These are phyloP conservation scores for Fistulinella prunicolor DNA, from an alignment of 768 basidiomycete genomes.

Conservation along the genomic window DNA sequence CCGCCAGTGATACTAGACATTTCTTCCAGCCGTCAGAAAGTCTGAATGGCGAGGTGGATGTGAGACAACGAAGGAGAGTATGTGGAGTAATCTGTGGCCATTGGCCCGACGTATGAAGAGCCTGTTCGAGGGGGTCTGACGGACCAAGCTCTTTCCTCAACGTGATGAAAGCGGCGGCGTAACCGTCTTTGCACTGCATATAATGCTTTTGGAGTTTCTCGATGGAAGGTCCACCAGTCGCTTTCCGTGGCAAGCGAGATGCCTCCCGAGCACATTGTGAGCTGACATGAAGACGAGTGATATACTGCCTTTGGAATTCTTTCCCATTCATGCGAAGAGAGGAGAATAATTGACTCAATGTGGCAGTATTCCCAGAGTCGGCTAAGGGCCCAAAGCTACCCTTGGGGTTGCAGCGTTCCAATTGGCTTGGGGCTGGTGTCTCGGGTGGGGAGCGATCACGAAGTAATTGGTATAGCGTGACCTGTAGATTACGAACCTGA, in stretches of 20 bases:
- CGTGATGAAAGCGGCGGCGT: not conserved
- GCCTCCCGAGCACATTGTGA: not conserved
- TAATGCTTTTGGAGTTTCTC: not conserved
- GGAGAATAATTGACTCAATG: not conserved
- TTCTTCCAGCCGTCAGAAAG: not conserved
- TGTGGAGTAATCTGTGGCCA: conserved; percentile 10
- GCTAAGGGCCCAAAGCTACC: not conserved
- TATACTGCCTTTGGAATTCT: not conserved
- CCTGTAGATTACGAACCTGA: not conserved
- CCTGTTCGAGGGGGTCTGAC: conserved; percentile 1
- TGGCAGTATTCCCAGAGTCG: not conserved
- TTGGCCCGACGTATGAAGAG: conserved; percentile 9
- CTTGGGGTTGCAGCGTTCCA: no score
- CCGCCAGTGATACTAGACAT: conserved; percentile 27
- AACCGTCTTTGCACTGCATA: not conserved
- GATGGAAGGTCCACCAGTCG: not conserved
- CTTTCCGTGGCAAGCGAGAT: not conserved
- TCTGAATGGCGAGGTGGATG: conserved; percentile 10
- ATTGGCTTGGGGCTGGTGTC: not conserved
- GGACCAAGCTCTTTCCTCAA: not conserved
- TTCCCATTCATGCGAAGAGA: not conserved
- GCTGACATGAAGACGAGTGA: not conserved
- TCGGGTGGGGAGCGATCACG: not conserved
- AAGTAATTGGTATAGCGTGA: not conserved
- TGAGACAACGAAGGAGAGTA: conserved; percentile 27